Evolutionary conservation across 2,329 filamentous ascomycete species (phyloP), one percentile per base, ranked within the genome.

Genomic region (Colletotrichum eleusines): DNA sequence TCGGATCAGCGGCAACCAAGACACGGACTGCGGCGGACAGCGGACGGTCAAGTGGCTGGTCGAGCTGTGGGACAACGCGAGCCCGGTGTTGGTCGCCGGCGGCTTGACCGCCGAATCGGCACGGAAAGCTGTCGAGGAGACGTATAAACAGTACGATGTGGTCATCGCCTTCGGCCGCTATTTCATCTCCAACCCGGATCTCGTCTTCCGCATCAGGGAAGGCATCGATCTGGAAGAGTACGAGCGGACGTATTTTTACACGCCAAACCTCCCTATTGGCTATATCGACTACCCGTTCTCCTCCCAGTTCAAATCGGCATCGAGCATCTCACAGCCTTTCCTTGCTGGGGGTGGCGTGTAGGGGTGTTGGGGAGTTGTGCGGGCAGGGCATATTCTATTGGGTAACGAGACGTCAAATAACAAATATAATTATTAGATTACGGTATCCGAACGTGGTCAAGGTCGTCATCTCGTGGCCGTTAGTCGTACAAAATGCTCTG

Each of bases 1-100:
- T 2, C 82, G 87, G 2, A 80, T 88, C 28, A 77, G 80, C 11
- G 82, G 83, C 16, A 80, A 77, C 67, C 76, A 77, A 3, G 81
- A 83, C 59, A 73, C 80, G 16, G 82, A 84, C 1, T 80, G 69
- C 0, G 63, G 68, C 20, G 73, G 73, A 1, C 53, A 62, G 20
- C 50, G 54, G 23, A 70, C 60, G 35, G 63, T 75, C 18, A 58
- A 63, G 38, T 79, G 77, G 51, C 71, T 80, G 0, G 74, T 81
- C 1, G 75, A 80, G 31, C 62, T 74, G n/a, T 81, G 78, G 79
- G 62, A 78, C 18, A 78, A 78, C 23, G 40, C 48, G 0, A 78
- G 76, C 3, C 80, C 80, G 0, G 71, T 81, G 0, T 61, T 81
- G 1, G 68, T 82, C 0, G 79, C 79, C 0, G 80, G 81, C 0